These are phyloP conservation scores for Rhizophagus prolifer DNA, from an alignment of 192 early-diverging fungal species.

Conservation along the genomic window DNA sequence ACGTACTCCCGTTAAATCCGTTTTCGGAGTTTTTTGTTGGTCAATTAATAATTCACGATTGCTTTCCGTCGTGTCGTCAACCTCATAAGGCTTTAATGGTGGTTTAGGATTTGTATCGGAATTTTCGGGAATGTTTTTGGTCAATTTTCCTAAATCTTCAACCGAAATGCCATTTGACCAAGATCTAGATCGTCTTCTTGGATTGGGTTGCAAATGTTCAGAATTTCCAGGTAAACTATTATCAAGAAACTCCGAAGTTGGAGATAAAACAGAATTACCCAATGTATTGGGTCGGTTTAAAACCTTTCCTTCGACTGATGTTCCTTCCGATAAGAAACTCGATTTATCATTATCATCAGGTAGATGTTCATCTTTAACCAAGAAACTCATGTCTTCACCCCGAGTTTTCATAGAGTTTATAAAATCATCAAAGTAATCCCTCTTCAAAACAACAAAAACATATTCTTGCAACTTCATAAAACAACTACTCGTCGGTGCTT, in stretches of 20 bases:
- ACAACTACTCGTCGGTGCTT: constrained; percentile 4
- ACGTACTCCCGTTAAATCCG: constrained; percentile 15
- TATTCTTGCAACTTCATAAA: constrained; percentile 8
- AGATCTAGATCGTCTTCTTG: background rate
- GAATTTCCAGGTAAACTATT: background rate
- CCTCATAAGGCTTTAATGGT: background rate
- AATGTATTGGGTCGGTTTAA: background rate
- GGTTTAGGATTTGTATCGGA: background rate
- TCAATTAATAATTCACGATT: background rate
- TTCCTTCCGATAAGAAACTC: background rate
- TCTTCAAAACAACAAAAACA: constrained; percentile 8
- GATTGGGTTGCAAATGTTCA: background rate
- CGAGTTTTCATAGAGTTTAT: constrained; percentile 10
- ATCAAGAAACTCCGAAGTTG: background rate
- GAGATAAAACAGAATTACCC: background rate
- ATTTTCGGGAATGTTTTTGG: background rate
- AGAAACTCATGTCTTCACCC: constrained; percentile 22
- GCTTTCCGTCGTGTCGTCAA: background rate
- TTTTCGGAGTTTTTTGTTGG: background rate
- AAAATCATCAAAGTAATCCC: constrained; percentile 22
- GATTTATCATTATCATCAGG: background rate
- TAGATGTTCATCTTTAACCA: background rate
- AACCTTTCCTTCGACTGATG: background rate
- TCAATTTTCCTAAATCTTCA: background rate
- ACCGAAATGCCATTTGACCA: background rate